Evolutionary conservation across 257 asterid species (phyloP).

Genomic region (Capsicum chinense): DNA sequence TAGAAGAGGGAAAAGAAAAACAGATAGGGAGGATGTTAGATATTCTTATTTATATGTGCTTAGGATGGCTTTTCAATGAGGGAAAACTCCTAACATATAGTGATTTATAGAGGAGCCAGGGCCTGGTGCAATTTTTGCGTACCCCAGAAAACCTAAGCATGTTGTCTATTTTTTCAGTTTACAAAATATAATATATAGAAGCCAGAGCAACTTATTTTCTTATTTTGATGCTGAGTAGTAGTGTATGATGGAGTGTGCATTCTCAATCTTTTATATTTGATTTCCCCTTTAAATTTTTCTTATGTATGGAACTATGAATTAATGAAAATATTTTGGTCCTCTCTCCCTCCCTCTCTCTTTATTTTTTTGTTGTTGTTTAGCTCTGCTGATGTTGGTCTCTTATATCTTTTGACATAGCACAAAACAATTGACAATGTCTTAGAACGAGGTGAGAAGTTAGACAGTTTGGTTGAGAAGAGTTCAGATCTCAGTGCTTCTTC

Average conservation of each 20-base stretch:
- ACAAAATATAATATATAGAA: neutral
- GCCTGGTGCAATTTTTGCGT: neutral
- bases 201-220: neutral
- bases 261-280: neutral
- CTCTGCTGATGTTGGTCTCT: slow-evolving; percentile 26
- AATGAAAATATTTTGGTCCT: neutral
- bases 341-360: neutral
- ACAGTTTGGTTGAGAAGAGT: slow-evolving; percentile 94
- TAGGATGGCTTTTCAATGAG: too few species aligned
- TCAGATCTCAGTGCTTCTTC: slow-evolving; percentile 96
- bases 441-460: slow-evolving; percentile 89
- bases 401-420: slow-evolving; percentile 59
- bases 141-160: neutral
- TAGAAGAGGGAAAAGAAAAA: neutral
- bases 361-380: neutral
- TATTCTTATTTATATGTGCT: neutral
- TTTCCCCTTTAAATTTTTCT: neutral
- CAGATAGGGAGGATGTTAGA: neutral
- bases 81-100: too few species aligned
- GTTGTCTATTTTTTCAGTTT: neutral
- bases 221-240: neutral
- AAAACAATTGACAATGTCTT: slow-evolving; percentile 95
- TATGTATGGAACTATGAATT: neutral
- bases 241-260: neutral
- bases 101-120: too few species aligned